These are phyloP conservation scores for Forsythia viridissima DNA, from an alignment of 257 asterid species.

Conservation along the genomic window DNA sequence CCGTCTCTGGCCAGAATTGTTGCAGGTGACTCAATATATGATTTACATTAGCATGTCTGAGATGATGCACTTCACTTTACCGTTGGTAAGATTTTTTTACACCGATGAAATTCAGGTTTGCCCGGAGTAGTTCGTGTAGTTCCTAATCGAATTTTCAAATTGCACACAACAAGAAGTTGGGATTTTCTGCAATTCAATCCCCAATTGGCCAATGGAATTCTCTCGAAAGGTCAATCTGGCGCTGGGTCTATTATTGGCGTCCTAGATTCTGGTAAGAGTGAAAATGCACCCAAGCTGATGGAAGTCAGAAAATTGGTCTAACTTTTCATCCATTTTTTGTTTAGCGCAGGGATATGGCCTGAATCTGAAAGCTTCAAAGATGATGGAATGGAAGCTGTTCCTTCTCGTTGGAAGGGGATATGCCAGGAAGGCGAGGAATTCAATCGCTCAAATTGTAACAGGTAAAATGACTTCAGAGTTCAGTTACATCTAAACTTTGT, in stretches of 20 bases:
- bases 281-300: background rate
- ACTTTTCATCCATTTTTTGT: background rate
- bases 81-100: background rate
- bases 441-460: constrained; percentile 37
- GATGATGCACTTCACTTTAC: background rate
- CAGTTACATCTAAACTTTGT: no score
- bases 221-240: constrained; percentile 27
- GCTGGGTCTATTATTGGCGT: constrained; percentile 34
- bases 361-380: constrained; percentile 45
- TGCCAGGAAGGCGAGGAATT: constrained; percentile 41
- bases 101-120: constrained; percentile 18
- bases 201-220: constrained; percentile 25
- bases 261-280: constrained; percentile 32
- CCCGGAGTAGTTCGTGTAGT: constrained; percentile 38
- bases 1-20: constrained; percentile 32
- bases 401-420: constrained; percentile 41
- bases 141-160: constrained; percentile 28
- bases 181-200: constrained; percentile 33
- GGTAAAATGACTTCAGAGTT: constrained; percentile 18
- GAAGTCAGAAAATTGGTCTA: background rate
- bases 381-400: constrained; percentile 24
- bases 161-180: constrained; percentile 49
- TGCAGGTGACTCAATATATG: constrained; percentile 27
- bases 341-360: constrained; percentile 45
- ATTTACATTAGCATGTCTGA: constrained; percentile 1